Evolutionary conservation across 116 monocot genomes (phyloP).

Genomic region (Zostera marina): DNA sequence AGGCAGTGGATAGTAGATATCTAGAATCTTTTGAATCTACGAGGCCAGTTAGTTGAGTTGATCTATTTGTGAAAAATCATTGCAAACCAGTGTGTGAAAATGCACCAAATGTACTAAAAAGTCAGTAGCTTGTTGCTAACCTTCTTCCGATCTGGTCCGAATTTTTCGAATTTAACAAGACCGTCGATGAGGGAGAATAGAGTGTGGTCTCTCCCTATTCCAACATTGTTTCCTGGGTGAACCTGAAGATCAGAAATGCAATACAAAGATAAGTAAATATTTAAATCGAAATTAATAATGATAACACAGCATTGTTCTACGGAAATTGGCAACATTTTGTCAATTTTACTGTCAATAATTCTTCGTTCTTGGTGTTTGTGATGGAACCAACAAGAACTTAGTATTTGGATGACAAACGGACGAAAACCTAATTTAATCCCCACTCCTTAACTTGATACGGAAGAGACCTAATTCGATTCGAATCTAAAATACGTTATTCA

Average conservation of each 20-base stretch:
- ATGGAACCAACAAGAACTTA: too few relatives aligned
- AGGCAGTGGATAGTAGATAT: too few relatives aligned
- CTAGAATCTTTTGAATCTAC: too few relatives aligned
- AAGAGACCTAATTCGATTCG: neutral
- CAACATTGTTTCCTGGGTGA: slow-evolving; percentile 94
- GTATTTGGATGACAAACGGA: neutral
- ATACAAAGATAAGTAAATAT: neutral
- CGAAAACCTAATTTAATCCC: neutral
- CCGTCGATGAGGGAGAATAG: slow-evolving; percentile 89
- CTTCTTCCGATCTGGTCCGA: slow-evolving; percentile 84
- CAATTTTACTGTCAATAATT: too few relatives aligned
- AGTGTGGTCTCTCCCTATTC: slow-evolving; percentile 83
- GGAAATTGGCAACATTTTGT: too few relatives aligned
- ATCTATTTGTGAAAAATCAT: too few relatives aligned
- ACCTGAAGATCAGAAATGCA: slow-evolving; percentile 55
- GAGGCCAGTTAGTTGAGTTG: too few relatives aligned
- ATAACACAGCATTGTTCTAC: too few relatives aligned
- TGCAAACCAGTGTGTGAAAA: too few relatives aligned
- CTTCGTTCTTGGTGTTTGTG: too few relatives aligned
- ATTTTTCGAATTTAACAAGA: slow-evolving; percentile 91
- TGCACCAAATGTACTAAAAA: too few relatives aligned
- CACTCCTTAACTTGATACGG: neutral
- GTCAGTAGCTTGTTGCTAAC: slow-evolving; percentile 7
- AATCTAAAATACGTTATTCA: neutral
- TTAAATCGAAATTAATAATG: too few relatives aligned